A percentile compares a stretch with the other conserved stretches of the same genome.
phyloP scores from a whole-genome alignment of 1,284 basidiomycete genomes.

The Cutaneotrichosporon cyanovorans region DNA sequence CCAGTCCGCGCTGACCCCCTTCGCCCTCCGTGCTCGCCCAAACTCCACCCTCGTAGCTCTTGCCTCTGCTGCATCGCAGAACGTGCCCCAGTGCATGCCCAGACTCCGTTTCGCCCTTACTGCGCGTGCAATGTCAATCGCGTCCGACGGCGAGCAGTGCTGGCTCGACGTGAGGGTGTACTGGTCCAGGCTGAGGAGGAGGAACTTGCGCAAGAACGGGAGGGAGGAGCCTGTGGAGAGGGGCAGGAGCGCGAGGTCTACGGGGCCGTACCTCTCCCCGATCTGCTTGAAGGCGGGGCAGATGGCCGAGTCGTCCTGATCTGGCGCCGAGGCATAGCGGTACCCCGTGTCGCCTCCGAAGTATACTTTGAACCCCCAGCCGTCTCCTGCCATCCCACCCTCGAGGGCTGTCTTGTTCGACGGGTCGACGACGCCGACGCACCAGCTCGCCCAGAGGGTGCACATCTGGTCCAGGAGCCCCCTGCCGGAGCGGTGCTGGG shows the following conservation, averaged over 20 bases:
- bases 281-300: constrained; percentile 46
- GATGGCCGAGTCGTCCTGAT: constrained; percentile 30
- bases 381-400: constrained; percentile 22
- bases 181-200: constrained; percentile 43
- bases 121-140: constrained; percentile 36
- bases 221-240: constrained; percentile 43
- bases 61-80: constrained; percentile 41
- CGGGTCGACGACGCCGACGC: constrained; percentile 34
- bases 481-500: constrained; percentile 44
- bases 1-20: constrained; percentile 30
- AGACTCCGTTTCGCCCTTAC: constrained; percentile 31
- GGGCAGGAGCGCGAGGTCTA: constrained; percentile 37
- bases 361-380: constrained; percentile 38
- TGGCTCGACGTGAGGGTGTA: constrained; percentile 43
- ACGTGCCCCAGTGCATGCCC: constrained; percentile 46
- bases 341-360: constrained; percentile 47
- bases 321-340: constrained; percentile 41
- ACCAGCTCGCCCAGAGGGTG: constrained; percentile 45
- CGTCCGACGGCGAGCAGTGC: constrained; percentile 43
- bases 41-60: constrained; percentile 43
- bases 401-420: constrained; percentile 8
- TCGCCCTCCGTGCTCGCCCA: constrained; percentile 28
- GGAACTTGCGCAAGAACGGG: constrained; percentile 41
- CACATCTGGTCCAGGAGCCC: constrained; percentile 44
- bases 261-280: constrained; percentile 36